These are phyloP conservation scores for Trichoderma semiorbis DNA, from an alignment of 2,329 filamentous ascomycete genomes.

Conservation along the genomic window DNA sequence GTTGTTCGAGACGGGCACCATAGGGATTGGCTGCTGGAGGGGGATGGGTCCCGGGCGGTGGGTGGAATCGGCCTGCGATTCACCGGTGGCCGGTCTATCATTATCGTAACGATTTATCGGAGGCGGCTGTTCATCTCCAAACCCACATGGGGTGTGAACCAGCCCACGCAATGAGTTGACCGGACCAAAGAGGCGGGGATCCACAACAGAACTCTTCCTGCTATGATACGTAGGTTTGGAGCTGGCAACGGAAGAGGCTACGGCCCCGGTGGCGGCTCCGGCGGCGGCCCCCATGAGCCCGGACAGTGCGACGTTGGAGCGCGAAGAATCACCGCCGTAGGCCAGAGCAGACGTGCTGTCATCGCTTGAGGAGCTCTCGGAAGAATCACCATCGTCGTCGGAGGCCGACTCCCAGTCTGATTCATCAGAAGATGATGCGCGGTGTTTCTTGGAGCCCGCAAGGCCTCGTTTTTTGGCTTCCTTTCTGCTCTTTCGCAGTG, in stretches of 20 bases:
- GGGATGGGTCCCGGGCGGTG: constrained; percentile 59
- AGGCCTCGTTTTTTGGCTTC: constrained; percentile 36
- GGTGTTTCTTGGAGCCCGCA: constrained; percentile 40
- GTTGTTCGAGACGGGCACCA: constrained; percentile 65
- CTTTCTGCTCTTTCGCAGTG: constrained; percentile 40
- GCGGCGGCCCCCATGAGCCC: constrained; percentile 40
- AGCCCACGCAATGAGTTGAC: constrained; percentile 58
- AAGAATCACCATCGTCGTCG: constrained; percentile 38
- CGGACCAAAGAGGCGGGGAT: constrained; percentile 57
- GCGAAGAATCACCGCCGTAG: constrained; percentile 29
- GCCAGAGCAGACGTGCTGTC: constrained; percentile 38
- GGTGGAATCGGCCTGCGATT: constrained; percentile 39
- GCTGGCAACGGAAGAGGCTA: constrained; percentile 17
- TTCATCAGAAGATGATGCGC: constrained; percentile 42
- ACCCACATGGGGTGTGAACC: constrained; percentile 54
- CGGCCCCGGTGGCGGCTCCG: constrained; percentile 39
- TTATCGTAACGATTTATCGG: constrained; percentile 56
- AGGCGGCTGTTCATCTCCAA: constrained; percentile 36
- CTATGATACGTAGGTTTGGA: constrained; percentile 23
- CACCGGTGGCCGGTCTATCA: constrained; percentile 47
- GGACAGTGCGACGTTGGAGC: constrained; percentile 22
- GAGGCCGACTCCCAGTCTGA: constrained; percentile 57
- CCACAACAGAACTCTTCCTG: constrained; percentile 50
- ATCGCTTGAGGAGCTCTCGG: constrained; percentile 33
- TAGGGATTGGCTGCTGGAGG: constrained; percentile 82